These are phyloP conservation scores for Paramyrothecium sp. DNA, from an alignment of 2,329 filamentous ascomycete species.

Conservation along the genomic window DNA sequence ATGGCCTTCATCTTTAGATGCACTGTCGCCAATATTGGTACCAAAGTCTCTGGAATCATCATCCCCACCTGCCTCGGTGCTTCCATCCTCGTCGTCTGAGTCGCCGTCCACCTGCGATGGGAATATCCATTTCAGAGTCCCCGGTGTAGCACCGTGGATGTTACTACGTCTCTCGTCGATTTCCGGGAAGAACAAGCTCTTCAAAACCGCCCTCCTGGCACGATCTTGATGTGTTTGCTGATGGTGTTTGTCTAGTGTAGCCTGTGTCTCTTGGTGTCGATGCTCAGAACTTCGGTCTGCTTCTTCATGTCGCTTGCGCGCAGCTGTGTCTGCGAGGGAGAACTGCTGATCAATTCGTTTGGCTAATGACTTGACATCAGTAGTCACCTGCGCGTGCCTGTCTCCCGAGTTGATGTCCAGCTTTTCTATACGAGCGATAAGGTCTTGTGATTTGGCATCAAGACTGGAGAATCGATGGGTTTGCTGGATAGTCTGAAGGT, in stretches of 20 bases:
- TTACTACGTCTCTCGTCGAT: not conserved
- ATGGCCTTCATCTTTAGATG: too few relatives aligned
- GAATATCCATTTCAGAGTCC: not conserved
- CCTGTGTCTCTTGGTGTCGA: not conserved
- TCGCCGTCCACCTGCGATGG: not conserved
- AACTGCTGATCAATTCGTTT: not conserved
- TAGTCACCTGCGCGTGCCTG: not conserved
- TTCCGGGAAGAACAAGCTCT: not conserved
- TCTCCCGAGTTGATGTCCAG: not conserved
- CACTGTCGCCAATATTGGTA: too few relatives aligned
- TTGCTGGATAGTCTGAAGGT: not conserved
- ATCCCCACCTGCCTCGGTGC: too few relatives aligned
- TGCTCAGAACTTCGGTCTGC: not conserved
- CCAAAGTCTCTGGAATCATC: too few relatives aligned
- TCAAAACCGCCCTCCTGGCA: too few relatives aligned
- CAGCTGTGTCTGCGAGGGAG: not conserved
- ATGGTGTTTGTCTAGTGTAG: not conserved
- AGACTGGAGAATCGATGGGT: not conserved
- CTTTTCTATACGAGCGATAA: not conserved
- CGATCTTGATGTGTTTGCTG: too few relatives aligned
- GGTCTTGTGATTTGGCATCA: not conserved
- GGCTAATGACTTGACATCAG: not conserved
- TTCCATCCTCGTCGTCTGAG: too few relatives aligned
- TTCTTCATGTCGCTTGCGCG: not conserved
- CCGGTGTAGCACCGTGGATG: not conserved